phyloP scores from a whole-genome alignment of 495 filamentous ascomycete genomes.

The Entonaema liquescens region DNA sequence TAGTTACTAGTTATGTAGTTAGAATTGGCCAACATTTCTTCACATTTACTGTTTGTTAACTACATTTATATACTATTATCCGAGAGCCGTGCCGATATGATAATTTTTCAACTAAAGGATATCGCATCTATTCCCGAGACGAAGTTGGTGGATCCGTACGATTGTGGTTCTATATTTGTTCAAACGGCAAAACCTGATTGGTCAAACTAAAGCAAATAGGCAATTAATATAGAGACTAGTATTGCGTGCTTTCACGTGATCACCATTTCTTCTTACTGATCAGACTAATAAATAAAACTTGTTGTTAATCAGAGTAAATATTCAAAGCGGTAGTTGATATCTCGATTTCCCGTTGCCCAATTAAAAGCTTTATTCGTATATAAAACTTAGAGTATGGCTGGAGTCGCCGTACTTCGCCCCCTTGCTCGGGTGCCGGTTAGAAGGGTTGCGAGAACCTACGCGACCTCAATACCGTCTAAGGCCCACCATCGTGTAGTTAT shows the following conservation, averaged over 20 bases:
- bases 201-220: constrained; percentile 9
- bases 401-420: constrained; percentile 35
- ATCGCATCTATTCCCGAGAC: background rate
- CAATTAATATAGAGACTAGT: background rate
- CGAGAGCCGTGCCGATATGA: too few species aligned
- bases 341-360: constrained; percentile 19
- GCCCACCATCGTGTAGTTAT: constrained; percentile 68
- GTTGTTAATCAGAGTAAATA: background rate
- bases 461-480: constrained; percentile 46
- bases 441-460: constrained; percentile 35
- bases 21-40: too few species aligned
- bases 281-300: constrained; percentile 9
- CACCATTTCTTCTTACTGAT: constrained; percentile 7
- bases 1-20: too few species aligned
- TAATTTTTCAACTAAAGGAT: background rate
- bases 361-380: background rate
- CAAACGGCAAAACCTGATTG: constrained; percentile 9
- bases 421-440: constrained; percentile 29
- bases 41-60: too few species aligned
- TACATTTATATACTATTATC: too few species aligned
- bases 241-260: constrained; percentile 48
- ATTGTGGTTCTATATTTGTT: background rate
- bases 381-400: constrained; percentile 29
- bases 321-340: background rate
- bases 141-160: background rate